phyloP scores from a whole-genome alignment of 371 early-diverging fungal species.

The Mucor lusitanicus region DNA sequence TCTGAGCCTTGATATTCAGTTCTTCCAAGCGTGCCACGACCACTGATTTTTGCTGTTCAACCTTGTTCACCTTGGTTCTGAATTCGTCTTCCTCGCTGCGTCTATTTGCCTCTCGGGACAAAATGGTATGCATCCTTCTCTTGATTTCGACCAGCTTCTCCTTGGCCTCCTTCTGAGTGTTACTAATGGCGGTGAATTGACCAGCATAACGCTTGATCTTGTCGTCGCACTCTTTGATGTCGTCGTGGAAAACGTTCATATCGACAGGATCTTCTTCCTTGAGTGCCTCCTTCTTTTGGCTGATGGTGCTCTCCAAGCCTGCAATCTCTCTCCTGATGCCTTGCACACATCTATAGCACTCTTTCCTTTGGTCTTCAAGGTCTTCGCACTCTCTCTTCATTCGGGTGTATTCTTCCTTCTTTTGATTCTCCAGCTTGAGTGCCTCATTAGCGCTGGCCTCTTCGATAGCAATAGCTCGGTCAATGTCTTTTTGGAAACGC shows the following conservation, averaged over 20 bases:
- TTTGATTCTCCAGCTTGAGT: background rate
- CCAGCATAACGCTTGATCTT: conserved; percentile 6
- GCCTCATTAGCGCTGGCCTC: background rate
- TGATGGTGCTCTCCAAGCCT: background rate
- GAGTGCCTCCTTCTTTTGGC: conserved; percentile 42
- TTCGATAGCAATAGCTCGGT: conserved; percentile 2
- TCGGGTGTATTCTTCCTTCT: too few relatives aligned
- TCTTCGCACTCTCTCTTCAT: background rate
- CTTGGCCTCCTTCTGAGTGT: background rate
- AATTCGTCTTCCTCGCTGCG: background rate
- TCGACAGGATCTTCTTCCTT: conserved; percentile 71
- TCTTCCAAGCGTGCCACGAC: background rate
- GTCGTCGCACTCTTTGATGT: conserved; percentile 25
- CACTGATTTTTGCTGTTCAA: conserved; percentile 2
- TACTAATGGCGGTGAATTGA: conserved; percentile 17
- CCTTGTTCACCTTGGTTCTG: conserved; percentile 4
- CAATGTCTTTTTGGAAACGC: conserved; percentile 49
- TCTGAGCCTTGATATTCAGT: background rate
- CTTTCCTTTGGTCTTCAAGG: background rate
- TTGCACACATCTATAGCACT: background rate
- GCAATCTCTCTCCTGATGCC: conserved; percentile 2
- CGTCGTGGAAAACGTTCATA: conserved; percentile 56
- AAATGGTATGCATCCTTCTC: conserved; percentile 4
- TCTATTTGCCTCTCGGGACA: conserved; percentile 15
- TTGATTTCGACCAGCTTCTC: conserved; percentile 3